A percentile compares a stretch with the other conserved stretches of the same genome.
phyloP scores from a whole-genome alignment of 2,329 filamentous ascomycete genomes.

The Gyromitra esculenta region DNA sequence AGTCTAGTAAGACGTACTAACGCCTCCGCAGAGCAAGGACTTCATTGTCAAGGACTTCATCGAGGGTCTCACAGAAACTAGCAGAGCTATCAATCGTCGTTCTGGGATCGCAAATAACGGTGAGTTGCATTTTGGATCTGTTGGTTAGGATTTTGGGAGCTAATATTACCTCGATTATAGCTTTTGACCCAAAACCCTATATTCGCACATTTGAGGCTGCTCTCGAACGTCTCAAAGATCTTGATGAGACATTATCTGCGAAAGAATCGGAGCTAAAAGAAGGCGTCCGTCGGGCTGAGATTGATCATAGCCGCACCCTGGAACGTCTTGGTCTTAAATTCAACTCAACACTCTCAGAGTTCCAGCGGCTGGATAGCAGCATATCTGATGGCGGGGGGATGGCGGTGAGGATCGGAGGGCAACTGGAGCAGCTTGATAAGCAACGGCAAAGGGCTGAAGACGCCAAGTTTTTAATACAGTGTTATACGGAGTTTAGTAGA shows the following conservation, averaged over 20 bases:
- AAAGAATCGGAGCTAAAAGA: conserved; percentile 90
- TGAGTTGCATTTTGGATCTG: neutral
- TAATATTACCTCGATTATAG: conserved; percentile 59
- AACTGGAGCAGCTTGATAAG: conserved; percentile 90
- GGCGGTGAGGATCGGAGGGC: conserved; percentile 93
- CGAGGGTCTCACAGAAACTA: conserved; percentile 86
- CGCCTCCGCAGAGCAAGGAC: conserved; percentile 80
- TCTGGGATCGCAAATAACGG: conserved; percentile 68
- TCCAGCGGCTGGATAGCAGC: conserved; percentile 86
- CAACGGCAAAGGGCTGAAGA: conserved; percentile 90
- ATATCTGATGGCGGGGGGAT: conserved; percentile 78
- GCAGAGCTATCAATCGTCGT: conserved; percentile 79
- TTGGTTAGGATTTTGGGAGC: neutral
- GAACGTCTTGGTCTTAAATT: conserved; percentile 88
- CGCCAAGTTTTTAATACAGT: conserved; percentile 93
- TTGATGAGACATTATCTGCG: conserved; percentile 81
- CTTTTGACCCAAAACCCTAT: conserved; percentile 94
- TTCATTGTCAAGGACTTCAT: conserved; percentile 99
- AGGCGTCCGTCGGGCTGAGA: conserved; percentile 88
- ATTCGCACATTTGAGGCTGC: conserved; percentile 91
- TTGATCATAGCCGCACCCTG: conserved; percentile 89
- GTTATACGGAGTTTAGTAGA: conserved; percentile 92
- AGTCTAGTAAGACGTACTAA: conserved; percentile 57
- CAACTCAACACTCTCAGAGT: conserved; percentile 89
- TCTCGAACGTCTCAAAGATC: conserved; percentile 64